Evolutionary conservation across 1,284 basidiomycete genomes (phyloP).

Genomic region (Puccinia coronata): DNA sequence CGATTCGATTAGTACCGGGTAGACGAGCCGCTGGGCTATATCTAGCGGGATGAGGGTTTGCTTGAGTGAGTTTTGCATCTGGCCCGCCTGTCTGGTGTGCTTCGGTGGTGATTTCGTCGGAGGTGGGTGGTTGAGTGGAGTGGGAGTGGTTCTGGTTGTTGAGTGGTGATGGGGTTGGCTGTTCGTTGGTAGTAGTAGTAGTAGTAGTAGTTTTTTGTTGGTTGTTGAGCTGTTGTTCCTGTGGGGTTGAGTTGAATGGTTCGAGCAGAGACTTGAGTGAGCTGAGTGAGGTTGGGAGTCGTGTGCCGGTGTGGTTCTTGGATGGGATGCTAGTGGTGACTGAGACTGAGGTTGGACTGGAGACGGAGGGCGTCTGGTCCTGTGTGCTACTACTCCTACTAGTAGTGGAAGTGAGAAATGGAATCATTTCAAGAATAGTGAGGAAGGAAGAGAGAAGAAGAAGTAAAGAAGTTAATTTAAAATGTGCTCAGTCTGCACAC

Average conservation of each 20-base stretch:
- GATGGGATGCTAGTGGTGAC: conserved; percentile 1
- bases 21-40: background rate
- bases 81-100: background rate
- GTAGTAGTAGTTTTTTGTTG: no score
- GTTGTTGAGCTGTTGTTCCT: background rate
- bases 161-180: background rate
- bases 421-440: no score
- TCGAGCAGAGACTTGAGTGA: conserved; percentile 21
- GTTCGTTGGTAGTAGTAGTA: background rate
- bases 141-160: background rate
- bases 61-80: background rate
- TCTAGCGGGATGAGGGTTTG: background rate
- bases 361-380: conserved; percentile 6
- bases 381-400: no score
- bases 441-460: no score
- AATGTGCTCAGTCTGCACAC: no score
- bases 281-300: background rate
- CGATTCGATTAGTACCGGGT: background rate
- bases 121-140: background rate
- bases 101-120: background rate
- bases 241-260: conserved; percentile 26
- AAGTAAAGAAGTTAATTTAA: no score
- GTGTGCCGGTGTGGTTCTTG: conserved; percentile 10
- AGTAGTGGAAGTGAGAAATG: no score
- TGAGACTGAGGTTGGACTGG: conserved; percentile 3